phyloP scores from a whole-genome alignment of 768 basidiomycete genomes.

The Tricholoma saponaceum region DNA sequence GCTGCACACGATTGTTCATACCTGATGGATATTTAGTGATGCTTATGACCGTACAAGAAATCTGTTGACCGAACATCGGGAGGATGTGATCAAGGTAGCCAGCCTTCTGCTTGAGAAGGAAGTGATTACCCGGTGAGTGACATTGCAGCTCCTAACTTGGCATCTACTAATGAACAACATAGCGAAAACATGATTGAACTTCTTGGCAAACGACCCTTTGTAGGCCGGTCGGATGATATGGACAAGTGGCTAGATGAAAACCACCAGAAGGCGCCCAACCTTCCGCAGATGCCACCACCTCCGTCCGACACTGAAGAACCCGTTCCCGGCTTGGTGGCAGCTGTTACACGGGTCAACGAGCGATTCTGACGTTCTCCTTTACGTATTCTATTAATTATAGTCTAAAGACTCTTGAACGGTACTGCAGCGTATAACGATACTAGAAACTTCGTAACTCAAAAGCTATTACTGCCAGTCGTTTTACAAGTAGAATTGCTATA shows the following conservation, averaged over 20 bases:
- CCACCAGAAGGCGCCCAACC: conserved; percentile 40
- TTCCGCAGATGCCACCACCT: conserved; percentile 22
- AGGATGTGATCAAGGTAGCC: conserved; percentile 93
- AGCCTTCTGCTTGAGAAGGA: conserved; percentile 90
- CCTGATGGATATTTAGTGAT: conserved; percentile 32
- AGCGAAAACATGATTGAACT: conserved; percentile 87
- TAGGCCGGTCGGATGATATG: conserved; percentile 84
- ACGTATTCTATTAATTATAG: conserved; percentile 28
- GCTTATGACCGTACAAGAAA: conserved; percentile 83
- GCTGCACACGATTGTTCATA: conserved; percentile 1
- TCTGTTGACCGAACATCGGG: conserved; percentile 75
- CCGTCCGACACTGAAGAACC: conserved; percentile 35
- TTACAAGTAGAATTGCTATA: background rate
- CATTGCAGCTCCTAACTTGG: background rate
- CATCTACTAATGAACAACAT: conserved; percentile 9
- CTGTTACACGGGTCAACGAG: conserved; percentile 34
- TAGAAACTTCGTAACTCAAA: too few relatives aligned
- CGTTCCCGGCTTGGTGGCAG: conserved; percentile 45
- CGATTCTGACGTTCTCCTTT: conserved; percentile 14
- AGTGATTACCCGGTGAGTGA: conserved; percentile 80
- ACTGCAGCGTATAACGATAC: too few relatives aligned
- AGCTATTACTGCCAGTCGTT: too few relatives aligned
- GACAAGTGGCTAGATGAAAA: conserved; percentile 95
- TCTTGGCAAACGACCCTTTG: conserved; percentile 80
- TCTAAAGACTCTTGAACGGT: background rate